These are phyloP conservation scores for Fibroporia radiculosa DNA, from an alignment of 768 basidiomycete species.

Conservation along the genomic window DNA sequence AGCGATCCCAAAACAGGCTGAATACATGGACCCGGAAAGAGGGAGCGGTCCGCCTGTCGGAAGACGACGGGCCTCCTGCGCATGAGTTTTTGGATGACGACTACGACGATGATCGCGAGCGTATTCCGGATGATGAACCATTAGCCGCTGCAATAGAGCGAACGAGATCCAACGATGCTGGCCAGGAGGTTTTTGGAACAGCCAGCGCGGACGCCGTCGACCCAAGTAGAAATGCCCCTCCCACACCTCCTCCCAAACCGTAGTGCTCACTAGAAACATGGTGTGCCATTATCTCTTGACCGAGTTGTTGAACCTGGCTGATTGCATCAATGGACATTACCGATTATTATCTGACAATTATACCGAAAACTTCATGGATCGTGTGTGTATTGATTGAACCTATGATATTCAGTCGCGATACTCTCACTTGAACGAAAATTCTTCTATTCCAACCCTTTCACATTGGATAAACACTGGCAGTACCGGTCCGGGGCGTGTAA, in stretches of 20 bases:
- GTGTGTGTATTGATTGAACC: too few species aligned
- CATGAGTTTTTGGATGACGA: conserved; percentile 55
- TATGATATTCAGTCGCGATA: too few species aligned
- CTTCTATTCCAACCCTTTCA: too few species aligned
- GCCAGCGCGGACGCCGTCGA: not conserved
- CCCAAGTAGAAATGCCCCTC: conserved; percentile 6
- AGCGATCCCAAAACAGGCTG: conserved; percentile 32
- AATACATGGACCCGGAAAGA: conserved; percentile 46
- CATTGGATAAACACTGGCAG: too few species aligned
- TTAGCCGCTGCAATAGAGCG: conserved; percentile 14
- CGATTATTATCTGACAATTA: too few species aligned
- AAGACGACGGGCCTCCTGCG: conserved; percentile 69
- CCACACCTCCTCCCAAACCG: conserved; percentile 11
- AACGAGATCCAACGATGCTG: conserved; percentile 7
- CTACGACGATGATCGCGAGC: conserved; percentile 41
- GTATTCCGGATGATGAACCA: conserved; percentile 23
- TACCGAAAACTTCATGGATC: too few species aligned
- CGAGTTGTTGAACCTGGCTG: too few species aligned
- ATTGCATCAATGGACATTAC: too few species aligned
- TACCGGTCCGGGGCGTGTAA: too few species aligned
- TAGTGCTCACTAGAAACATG: too few species aligned
- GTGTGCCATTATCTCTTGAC: too few species aligned
- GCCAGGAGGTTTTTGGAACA: not conserved
- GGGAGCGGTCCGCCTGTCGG: conserved; percentile 58
- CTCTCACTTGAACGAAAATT: too few species aligned